These are phyloP conservation scores for Geotrichum australiense DNA, from an alignment of 1,139 yeast species.

Conservation along the genomic window DNA sequence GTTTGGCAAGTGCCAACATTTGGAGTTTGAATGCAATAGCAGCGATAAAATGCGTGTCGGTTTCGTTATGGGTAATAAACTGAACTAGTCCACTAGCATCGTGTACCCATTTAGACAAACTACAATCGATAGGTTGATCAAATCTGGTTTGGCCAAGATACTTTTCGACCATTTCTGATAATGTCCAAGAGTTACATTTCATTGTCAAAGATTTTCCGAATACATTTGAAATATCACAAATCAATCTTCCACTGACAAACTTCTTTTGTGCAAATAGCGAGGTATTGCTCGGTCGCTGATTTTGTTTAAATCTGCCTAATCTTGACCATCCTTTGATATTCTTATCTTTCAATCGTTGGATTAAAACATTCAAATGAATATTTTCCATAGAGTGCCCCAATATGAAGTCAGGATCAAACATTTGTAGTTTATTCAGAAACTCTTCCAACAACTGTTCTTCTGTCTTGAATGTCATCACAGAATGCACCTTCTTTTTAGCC, in stretches of 20 bases:
- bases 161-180: constrained; percentile 84
- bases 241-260: constrained; percentile 74
- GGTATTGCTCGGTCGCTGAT: constrained; percentile 58
- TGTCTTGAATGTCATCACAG: constrained; percentile 38
- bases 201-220: constrained; percentile 89
- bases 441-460: constrained; percentile 61
- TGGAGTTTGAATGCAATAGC: constrained; percentile 80
- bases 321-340: constrained; percentile 71
- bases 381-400: constrained; percentile 83
- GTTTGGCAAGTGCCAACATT: constrained; percentile 81
- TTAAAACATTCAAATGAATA: constrained; percentile 68
- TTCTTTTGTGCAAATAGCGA: constrained; percentile 49
- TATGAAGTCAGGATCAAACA: constrained; percentile 81
- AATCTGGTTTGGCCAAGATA: constrained; percentile 54
- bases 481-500: constrained; percentile 14
- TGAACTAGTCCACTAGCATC: constrained; percentile 61
- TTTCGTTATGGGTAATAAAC: constrained; percentile 64
- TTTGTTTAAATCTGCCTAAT: constrained; percentile 73
- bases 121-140: constrained; percentile 68
- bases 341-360: constrained; percentile 73
- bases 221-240: constrained; percentile 91
- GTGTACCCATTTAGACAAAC: constrained; percentile 46
- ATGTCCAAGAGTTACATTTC: constrained; percentile 95
- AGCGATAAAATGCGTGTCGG: constrained; percentile 56
- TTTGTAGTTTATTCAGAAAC: constrained; percentile 66